These are phyloP conservation scores for Mortierella sp. DNA, from an alignment of 371 early-diverging fungal genomes.

Conservation along the genomic window DNA sequence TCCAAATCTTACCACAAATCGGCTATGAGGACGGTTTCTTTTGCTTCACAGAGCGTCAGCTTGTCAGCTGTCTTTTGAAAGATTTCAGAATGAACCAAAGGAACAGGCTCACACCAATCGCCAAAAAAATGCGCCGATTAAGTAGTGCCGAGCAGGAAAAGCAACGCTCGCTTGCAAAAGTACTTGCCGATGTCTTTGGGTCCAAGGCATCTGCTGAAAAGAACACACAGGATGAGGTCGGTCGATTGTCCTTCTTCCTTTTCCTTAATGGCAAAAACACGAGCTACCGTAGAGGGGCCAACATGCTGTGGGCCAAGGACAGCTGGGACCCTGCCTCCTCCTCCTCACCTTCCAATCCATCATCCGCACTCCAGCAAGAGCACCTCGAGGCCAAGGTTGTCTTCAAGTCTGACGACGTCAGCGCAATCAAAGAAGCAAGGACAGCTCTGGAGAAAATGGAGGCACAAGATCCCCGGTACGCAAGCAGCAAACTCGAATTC, in stretches of 20 bases:
- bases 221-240: constrained; percentile 23
- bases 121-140: constrained; percentile 13
- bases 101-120: constrained; percentile 14
- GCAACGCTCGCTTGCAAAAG: constrained; percentile 15
- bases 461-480: constrained; percentile 7
- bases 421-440: constrained; percentile 19
- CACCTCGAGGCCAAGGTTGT: constrained; percentile 9
- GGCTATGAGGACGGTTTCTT: constrained; percentile 19
- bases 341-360: constrained; percentile 11
- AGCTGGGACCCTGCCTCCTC: background rate
- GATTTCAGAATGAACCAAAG: constrained; percentile 15
- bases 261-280: constrained; percentile 20
- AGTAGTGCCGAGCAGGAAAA: constrained; percentile 22
- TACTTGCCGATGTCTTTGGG: constrained; percentile 18
- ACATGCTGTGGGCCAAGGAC: constrained; percentile 15
- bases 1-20: constrained; percentile 30
- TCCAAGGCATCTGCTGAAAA: constrained; percentile 12
- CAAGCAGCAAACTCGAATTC: constrained; percentile 6
- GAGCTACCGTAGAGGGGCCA: constrained; percentile 20
- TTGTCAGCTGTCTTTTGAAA: constrained; percentile 15
- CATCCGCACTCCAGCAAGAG: constrained; percentile 8
- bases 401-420: constrained; percentile 11
- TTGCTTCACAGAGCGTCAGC: constrained; percentile 18
- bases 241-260: constrained; percentile 15
- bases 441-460: constrained; percentile 14